These are phyloP conservation scores for Colletotrichum cordylinicola DNA, from an alignment of 2,329 filamentous ascomycete genomes.

Conservation along the genomic window DNA sequence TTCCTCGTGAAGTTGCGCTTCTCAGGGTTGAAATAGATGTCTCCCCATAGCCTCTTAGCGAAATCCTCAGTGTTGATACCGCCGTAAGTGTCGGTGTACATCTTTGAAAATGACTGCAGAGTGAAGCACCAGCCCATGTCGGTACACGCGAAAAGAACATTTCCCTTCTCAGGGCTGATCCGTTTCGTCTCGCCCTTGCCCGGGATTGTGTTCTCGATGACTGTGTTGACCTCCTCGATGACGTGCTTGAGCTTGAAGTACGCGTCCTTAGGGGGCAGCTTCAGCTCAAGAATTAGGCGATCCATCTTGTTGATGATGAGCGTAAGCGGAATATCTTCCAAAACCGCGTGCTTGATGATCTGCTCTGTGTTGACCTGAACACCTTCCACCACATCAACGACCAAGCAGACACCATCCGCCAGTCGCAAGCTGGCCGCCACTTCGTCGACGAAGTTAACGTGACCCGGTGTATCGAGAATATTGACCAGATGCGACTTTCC, in stretches of 20 bases:
- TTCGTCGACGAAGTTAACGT: conserved; percentile 98
- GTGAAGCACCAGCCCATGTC: conserved; percentile 98
- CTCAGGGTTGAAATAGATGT: conserved; percentile 92
- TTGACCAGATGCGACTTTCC: conserved; percentile 96
- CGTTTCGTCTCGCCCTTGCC: conserved; percentile 79
- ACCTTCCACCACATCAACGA: conserved; percentile 97
- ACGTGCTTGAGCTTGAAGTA: conserved; percentile 99
- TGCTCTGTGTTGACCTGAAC: conserved; percentile 98
- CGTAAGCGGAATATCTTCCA: conserved; percentile 87
- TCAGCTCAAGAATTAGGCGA: conserved; percentile 89
- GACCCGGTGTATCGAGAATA: conserved; percentile 93
- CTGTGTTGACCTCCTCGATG: conserved; percentile 96
- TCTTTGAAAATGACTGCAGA: conserved; percentile 89
- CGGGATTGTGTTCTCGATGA: conserved; percentile 88
- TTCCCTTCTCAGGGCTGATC: conserved; percentile 94
- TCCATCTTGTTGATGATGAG: conserved; percentile 98
- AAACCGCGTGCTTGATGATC: conserved; percentile 92
- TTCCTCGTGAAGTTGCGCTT: conserved; percentile 94
- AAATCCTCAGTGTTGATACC: conserved; percentile 85
- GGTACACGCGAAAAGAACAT: conserved; percentile 95
- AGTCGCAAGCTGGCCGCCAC: conserved; percentile 87
- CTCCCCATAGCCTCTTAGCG: conserved; percentile 87
- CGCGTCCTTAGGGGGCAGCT: conserved; percentile 90
- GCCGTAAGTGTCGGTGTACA: conserved; percentile 91
- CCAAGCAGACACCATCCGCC: conserved; percentile 88